A percentile compares a stretch with the other conserved stretches of the same genome.
Conservation (phyloP, 176 grass and related monocot species). For the Musa acuminata region DNA sequence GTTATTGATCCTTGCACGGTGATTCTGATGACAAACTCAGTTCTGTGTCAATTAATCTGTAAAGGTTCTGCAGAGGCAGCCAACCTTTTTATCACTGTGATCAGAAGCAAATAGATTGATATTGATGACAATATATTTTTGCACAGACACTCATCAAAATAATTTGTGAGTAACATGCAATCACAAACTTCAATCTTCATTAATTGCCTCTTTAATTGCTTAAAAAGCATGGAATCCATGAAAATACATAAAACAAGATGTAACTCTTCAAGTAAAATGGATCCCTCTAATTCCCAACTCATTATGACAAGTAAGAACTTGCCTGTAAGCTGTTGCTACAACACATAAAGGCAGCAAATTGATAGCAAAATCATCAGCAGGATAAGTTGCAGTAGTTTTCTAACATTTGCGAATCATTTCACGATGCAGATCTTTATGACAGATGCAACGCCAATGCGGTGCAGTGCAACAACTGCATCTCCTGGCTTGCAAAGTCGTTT, state of each 20-base stretch:
- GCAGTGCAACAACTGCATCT: conserved; percentile 58
- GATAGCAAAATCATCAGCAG: not conserved
- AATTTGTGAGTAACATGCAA: too few relatives aligned
- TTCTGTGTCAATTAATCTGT: too few relatives aligned
- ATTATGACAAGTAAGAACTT: not conserved
- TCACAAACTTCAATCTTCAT: too few relatives aligned
- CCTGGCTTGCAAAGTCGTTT: conserved; percentile 69
- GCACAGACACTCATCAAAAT: too few relatives aligned
- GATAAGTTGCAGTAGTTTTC: not conserved
- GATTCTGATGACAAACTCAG: too few relatives aligned
- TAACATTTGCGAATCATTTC: conserved; percentile 31
- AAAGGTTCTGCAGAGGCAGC: too few relatives aligned
- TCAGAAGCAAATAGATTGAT: too few relatives aligned
- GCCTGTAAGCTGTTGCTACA: not conserved
- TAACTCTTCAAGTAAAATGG: not conserved
- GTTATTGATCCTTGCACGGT: too few relatives aligned
- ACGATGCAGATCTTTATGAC: conserved; percentile 96
- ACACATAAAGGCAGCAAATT: not conserved
- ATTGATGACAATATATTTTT: too few relatives aligned
- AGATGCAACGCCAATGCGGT: conserved; percentile 70
- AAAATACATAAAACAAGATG: not conserved
- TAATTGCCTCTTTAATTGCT: not conserved
- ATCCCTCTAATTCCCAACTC: not conserved
- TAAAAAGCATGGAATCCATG: not conserved
- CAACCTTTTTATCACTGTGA: too few relatives aligned